phyloP scores from a whole-genome alignment of 192 early-diverging fungal species.

The Chytriomyces sp. region DNA sequence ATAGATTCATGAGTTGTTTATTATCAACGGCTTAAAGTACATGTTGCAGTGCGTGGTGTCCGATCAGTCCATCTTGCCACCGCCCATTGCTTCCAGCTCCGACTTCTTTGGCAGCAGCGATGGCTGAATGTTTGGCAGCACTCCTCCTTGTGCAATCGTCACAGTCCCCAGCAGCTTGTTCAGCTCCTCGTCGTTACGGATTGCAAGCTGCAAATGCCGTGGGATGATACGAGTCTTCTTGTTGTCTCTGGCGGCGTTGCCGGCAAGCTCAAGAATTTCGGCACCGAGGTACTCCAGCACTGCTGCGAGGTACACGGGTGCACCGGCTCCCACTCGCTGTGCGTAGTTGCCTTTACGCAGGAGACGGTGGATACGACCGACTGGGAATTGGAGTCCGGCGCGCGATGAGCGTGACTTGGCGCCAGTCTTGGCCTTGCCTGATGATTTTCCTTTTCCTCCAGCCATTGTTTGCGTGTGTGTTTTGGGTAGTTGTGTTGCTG shows the following conservation, averaged over 20 bases:
- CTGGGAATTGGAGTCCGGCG: conserved; percentile 96
- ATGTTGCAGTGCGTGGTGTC: too few relatives aligned
- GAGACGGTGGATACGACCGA: conserved; percentile 95
- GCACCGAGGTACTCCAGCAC: conserved; percentile 95
- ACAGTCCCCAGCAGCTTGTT: conserved; percentile 89
- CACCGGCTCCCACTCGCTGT: conserved; percentile 83
- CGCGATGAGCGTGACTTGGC: conserved; percentile 82
- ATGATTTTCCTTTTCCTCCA: conserved; percentile 51
- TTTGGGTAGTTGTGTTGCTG: background rate
- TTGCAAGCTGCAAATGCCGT: conserved; percentile 92
- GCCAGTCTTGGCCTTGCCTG: conserved; percentile 38
- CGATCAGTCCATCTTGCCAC: too few relatives aligned
- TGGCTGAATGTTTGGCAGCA: conserved; percentile 58
- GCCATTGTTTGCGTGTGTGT: conserved; percentile 19
- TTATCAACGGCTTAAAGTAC: too few relatives aligned
- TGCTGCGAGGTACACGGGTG: conserved; percentile 93
- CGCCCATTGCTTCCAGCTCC: too few relatives aligned
- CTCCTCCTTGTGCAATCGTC: conserved; percentile 93
- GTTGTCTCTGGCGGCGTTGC: conserved; percentile 93
- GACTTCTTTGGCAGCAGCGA: too few relatives aligned
- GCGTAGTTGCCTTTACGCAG: conserved; percentile 94
- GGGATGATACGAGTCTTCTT: conserved; percentile 94
- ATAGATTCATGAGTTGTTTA: too few relatives aligned
- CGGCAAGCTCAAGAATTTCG: conserved; percentile 95
- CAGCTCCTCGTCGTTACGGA: conserved; percentile 94